A percentile compares a stretch with the other conserved stretches of the same genome.
Conservation (phyloP, 805 yeast species). For the Yarrowia porcina region DNA sequence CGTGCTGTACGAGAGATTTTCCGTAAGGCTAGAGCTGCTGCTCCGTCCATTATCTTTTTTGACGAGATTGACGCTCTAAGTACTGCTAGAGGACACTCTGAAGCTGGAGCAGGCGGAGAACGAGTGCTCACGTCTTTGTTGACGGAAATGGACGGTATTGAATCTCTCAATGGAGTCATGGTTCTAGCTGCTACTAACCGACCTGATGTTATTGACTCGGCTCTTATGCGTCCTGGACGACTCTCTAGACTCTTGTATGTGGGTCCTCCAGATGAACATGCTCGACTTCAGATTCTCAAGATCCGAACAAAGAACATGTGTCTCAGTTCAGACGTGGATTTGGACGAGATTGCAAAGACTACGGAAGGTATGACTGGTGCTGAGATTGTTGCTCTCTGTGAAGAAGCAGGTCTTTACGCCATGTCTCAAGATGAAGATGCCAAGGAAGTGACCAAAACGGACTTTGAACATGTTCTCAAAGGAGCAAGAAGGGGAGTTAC, state of each 20-base stretch:
- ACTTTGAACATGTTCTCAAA: constrained; percentile 61
- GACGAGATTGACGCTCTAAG: constrained; percentile 96
- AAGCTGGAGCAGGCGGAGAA: constrained; percentile 59
- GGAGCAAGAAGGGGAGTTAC: constrained; percentile 79
- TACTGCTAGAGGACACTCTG: constrained; percentile 61
- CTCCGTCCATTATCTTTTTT: constrained; percentile 90
- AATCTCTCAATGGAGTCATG: constrained; percentile 87
- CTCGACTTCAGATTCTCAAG: constrained; percentile 71
- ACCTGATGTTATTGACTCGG: constrained; percentile 91
- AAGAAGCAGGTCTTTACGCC: constrained; percentile 94
- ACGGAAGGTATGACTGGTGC: constrained; percentile 97
- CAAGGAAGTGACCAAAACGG: constrained; percentile 36
- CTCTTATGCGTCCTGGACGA: constrained; percentile 92
- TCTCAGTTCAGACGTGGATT: constrained; percentile 47
- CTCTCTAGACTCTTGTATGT: constrained; percentile 91
- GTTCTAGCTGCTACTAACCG: constrained; percentile 95
- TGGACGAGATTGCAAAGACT: constrained; percentile 52
- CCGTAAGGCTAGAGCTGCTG: constrained; percentile 88
- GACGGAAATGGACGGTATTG: constrained; percentile 97
- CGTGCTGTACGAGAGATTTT: constrained; percentile 89
- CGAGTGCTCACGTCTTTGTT: constrained; percentile 86
- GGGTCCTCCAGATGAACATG: constrained; percentile 81
- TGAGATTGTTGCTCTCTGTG: constrained; percentile 85
- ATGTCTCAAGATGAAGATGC: constrained; percentile 67
- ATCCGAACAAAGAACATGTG: constrained; percentile 69